phyloP scores from a whole-genome alignment of 2,329 filamentous ascomycete species.

The Fusarium anthophilum region DNA sequence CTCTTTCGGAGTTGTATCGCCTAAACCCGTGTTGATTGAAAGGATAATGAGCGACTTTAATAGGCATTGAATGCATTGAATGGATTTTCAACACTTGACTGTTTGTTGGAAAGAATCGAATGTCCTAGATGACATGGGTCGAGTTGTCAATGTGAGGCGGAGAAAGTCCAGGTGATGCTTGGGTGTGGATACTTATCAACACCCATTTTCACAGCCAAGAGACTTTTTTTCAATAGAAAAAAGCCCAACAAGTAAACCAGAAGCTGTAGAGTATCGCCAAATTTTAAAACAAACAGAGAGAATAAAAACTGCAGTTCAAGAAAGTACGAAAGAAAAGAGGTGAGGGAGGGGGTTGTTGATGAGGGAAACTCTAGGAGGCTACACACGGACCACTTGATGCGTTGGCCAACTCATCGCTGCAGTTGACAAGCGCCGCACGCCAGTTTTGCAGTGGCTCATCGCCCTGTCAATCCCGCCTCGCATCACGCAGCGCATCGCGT shows the following conservation, averaged over 20 bases:
- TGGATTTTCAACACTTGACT: background rate
- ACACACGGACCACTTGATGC: conserved; percentile 55
- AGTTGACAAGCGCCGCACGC: conserved; percentile 51
- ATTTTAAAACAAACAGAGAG: background rate
- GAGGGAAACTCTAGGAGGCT: conserved; percentile 45
- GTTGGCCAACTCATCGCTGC: conserved; percentile 55
- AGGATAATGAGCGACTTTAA: background rate
- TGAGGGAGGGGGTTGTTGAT: conserved; percentile 41
- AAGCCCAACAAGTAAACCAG: background rate
- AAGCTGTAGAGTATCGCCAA: background rate
- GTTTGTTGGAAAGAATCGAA: background rate
- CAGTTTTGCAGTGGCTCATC: conserved; percentile 34
- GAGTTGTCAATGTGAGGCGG: conserved; percentile 32
- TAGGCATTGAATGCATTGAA: background rate
- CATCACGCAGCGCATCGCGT: conserved; percentile 34
- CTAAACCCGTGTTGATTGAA: background rate
- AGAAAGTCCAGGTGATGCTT: conserved; percentile 30
- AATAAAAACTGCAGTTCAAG: conserved; percentile 6
- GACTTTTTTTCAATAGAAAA: conserved; percentile 1
- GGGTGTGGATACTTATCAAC: conserved; percentile 35
- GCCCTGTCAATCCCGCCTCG: conserved; percentile 40
- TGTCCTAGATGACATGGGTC: conserved; percentile 28
- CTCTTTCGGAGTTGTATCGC: background rate
- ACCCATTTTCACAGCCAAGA: conserved; percentile 7
- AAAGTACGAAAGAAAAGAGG: conserved; percentile 26